Evolutionary conservation across 306 rosid species (phyloP), one percentile per base, ranked within the genome.

Genomic region (Glycine tomentella): DNA sequence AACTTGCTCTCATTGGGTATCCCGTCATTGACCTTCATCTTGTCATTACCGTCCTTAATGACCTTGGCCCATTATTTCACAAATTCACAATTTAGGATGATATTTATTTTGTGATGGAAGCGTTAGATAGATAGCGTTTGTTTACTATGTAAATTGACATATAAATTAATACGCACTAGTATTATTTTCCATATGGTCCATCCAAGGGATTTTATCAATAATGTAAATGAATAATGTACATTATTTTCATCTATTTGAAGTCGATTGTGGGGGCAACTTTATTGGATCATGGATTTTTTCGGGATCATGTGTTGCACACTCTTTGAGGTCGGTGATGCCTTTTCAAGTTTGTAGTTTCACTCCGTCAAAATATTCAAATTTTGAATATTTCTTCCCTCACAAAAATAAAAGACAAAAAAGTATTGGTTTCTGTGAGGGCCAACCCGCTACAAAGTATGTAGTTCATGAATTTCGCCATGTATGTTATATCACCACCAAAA

Each of bases 231-330:
- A n/a, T n/a, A n/a, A 38, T 61, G 33, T 4, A 5, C 67, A 61
- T 10, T 61, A 61, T 31, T 31, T 59, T 59, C 7, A 61, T 62
- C 8, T 11, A 33, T 1, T 62, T 8, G 44, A 62, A 12, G 16
- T 33, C 4, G 68, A 62, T 33, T n/a, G 68, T 62, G 68, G 68
- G 81, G 78, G 48, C 62, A 78, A 70, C 48, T 86, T 81, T 86
- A 84, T 86, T 76, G 89, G 95, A 87, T 89, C 93, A 64, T 81
- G 93, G 67, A 77, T 58, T 73, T 57, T 79, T 81, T 62, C 72
- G 84, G 92, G 88, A 89, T 87, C 91, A 73, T 69, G 90, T 56
- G 86, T 68, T 56, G 88, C 87, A 78, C 87, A 34, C 40, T 65
- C 10, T 77, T 88, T 80, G 3, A 82, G 42, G 90, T 81, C 50